A percentile compares a stretch with the other conserved stretches of the same genome.
Conservation (phyloP, 2,329 filamentous ascomycete species). For the Tolypocladium paradoxum region DNA sequence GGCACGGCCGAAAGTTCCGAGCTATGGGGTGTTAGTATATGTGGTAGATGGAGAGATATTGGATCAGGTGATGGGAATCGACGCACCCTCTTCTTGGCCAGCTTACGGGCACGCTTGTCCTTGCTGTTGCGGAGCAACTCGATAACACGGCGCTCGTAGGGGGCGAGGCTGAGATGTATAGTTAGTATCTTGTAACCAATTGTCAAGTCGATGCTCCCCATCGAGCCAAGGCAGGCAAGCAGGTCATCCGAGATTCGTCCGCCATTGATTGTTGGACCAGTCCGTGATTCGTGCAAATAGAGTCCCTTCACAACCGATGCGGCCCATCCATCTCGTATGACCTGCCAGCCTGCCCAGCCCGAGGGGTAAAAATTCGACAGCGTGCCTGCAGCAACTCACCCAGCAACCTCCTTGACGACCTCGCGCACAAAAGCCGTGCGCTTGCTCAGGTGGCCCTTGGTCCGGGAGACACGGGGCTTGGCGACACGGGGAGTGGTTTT, state of each 20-base stretch:
- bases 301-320: not conserved
- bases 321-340: not conserved
- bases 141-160: conserved; percentile 97
- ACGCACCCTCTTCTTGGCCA: conserved; percentile 96
- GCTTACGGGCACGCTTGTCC: conserved; percentile 98
- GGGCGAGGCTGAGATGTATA: conserved; percentile 53
- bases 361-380: not conserved
- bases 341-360: not conserved
- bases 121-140: conserved; percentile 98
- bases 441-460: conserved; percentile 95
- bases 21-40: conserved; percentile 38
- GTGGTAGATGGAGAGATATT: not conserved
- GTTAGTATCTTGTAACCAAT: conserved; percentile 16
- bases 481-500: conserved; percentile 72
- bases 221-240: not conserved
- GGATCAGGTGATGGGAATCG: no score
- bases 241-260: not conserved
- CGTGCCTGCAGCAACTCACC: conserved; percentile 43
- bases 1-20: conserved; percentile 96
- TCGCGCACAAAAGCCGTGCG: conserved; percentile 94
- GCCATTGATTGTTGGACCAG: not conserved
- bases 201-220: not conserved
- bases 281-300: not conserved
- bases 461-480: conserved; percentile 71
- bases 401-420: conserved; percentile 96